phyloP scores from a whole-genome alignment of 768 basidiomycete species.

The Phaffia tasmanica region DNA sequence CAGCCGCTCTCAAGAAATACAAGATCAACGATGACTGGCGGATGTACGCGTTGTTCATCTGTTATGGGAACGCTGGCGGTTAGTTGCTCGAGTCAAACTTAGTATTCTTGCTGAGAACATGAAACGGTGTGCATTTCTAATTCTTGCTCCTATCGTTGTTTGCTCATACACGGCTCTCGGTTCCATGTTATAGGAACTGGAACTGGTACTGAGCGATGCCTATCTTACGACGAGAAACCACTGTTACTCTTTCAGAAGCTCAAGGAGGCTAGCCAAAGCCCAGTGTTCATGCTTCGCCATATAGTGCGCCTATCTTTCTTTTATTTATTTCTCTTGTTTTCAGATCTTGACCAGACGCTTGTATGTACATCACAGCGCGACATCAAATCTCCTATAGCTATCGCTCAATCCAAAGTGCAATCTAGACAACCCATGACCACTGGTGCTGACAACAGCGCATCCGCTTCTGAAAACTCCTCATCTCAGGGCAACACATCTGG shows the following conservation, averaged over 20 bases:
- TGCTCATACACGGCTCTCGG: background rate
- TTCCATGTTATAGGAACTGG: background rate
- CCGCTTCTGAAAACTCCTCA: background rate
- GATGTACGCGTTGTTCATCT: conserved; percentile 99
- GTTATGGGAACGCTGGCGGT: conserved; percentile 82
- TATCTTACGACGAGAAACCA: conserved; percentile 96
- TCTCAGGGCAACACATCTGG: conserved; percentile 18
- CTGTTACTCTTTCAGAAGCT: conserved; percentile 91
- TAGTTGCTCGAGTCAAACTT: too few relatives aligned
- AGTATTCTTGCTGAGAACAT: background rate
- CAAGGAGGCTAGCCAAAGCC: conserved; percentile 93
- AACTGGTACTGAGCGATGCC: conserved; percentile 61
- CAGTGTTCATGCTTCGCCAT: conserved; percentile 74
- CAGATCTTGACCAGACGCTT: background rate
- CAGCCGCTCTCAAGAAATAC: conserved; percentile 96
- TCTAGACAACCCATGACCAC: conserved; percentile 35
- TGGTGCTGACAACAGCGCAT: conserved; percentile 20
- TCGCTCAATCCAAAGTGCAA: conserved; percentile 92
- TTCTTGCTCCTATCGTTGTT: background rate
- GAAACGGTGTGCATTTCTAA: background rate
- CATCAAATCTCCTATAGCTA: conserved; percentile 90
- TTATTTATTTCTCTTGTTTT: background rate
- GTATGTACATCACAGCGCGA: conserved; percentile 42
- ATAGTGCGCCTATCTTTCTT: conserved; percentile 30
- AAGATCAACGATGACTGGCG: conserved; percentile 99